Percentiles rank a stretch among this genome's conserved stretches.
Evolutionary conservation across 441 rosid species (phyloP).

Genomic region (Erysimum cheiri): DNA sequence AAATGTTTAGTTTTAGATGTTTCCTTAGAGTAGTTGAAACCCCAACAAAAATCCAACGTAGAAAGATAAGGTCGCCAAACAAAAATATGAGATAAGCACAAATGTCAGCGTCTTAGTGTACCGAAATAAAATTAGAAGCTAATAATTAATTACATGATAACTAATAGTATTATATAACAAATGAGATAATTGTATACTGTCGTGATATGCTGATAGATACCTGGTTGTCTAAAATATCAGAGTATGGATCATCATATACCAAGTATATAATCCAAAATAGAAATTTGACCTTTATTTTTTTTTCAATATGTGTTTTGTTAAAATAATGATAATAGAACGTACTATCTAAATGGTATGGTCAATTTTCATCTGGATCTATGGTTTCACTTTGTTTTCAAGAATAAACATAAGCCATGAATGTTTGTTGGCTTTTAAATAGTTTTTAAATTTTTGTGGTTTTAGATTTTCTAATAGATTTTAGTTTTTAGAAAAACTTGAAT

Average conservation of each 20-base stretch:
- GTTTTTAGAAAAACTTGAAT: no score
- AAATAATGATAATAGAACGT: not conserved
- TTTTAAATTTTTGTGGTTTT: no score
- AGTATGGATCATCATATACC: constrained; percentile 23
- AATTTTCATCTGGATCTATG: constrained; percentile 12
- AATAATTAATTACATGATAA: not conserved
- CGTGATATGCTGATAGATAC: constrained; percentile 2
- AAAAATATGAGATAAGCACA: constrained; percentile 18
- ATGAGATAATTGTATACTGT: constrained; percentile 18
- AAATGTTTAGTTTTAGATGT: not conserved
- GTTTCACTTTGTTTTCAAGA: not conserved
- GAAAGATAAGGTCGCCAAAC: constrained; percentile 28
- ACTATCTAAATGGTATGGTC: not conserved
- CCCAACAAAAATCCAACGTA: constrained; percentile 34
- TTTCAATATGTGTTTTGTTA: constrained; percentile 11
- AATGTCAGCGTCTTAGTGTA: constrained; percentile 31
- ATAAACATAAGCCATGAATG: no score
- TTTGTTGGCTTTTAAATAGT: no score
- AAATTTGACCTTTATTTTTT: constrained; percentile 4
- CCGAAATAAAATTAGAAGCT: no score
- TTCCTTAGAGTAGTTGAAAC: constrained; percentile 3
- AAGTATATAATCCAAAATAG: constrained; percentile 10
- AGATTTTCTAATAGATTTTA: no score
- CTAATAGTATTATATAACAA: not conserved
- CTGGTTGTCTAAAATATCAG: constrained; percentile 27